Evolutionary conservation across 768 basidiomycete species (phyloP), one percentile per base, ranked within the genome.

Genomic region (Suillus occidentalis): DNA sequence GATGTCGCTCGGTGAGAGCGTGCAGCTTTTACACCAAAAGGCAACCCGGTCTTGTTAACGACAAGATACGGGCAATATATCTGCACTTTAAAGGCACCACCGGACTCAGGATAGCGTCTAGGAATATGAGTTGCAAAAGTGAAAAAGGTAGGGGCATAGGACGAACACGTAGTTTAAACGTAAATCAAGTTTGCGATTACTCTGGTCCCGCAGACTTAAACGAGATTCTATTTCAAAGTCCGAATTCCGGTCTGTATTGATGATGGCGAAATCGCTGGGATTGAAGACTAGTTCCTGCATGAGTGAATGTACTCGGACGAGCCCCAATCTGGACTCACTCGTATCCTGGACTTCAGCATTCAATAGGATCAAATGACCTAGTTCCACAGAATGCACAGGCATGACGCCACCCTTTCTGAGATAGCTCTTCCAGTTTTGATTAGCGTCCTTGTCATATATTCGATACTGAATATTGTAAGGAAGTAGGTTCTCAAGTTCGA

Each of bases 231-330:
- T 83, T 65, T 90, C 91, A 68, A 95, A 94, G 76, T 95, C 95
- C 4, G 95, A 91, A 62, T 93, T 87, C 36, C 88, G 89, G 73
- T 97, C 95, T 18, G 93, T 94, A 72, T 95, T 98, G 78, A 99
- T 96, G 76, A 99, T 98, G 3, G 95, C 91, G 70, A 97, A 99
- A 65, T 99, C 96, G 73, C 95, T 97, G 18, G 94, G 90, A 71
- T 91, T 91, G 81, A 95, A 94, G 16, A 87, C 95, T 97, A 69
- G 5, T 37, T 39, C 31, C 8, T 31, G 72, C 50, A 65, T 40
- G 40, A 59, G 40, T 31, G 16, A 12, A 31, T 22, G 31, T 28
- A 63, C 40, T 37, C 22, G 61, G 43, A 34, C 50, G 42, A 39
- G 25, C 31, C 31, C 31, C 31, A 31, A 31, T 31, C 20, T 31